phyloP scores from a whole-genome alignment of 768 basidiomycete genomes.

The Boletales sp. region DNA sequence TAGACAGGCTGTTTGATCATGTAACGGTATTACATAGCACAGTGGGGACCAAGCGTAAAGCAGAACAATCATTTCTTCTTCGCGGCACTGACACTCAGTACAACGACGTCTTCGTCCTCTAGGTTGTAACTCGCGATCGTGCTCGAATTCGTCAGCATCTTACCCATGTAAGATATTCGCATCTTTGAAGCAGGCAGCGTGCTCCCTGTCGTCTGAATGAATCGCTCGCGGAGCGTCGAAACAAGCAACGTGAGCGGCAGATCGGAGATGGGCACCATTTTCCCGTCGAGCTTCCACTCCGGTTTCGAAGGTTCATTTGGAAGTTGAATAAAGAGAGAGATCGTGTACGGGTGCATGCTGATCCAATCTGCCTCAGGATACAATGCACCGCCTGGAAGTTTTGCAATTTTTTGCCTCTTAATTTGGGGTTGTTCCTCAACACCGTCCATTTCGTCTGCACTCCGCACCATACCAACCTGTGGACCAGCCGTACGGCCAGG shows the following conservation, averaged over 20 bases:
- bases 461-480: conserved; percentile 70
- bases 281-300: conserved; percentile 91
- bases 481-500: conserved; percentile 59
- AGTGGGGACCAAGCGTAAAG: neutral
- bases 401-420: conserved; percentile 85
- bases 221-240: conserved; percentile 86
- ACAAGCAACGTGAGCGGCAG: conserved; percentile 82
- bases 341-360: conserved; percentile 86
- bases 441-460: conserved; percentile 80
- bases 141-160: conserved; percentile 83
- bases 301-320: conserved; percentile 80
- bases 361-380: conserved; percentile 93
- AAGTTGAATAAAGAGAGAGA: conserved; percentile 80
- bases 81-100: conserved; percentile 70
- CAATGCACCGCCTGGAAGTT: conserved; percentile 76
- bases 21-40: conserved; percentile 8
- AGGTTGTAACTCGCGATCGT: conserved; percentile 86
- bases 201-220: conserved; percentile 74
- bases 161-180: conserved; percentile 72
- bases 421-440: conserved; percentile 70
- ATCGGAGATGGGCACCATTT: conserved; percentile 71
- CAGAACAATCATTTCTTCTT: conserved; percentile 58
- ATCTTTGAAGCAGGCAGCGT: conserved; percentile 78
- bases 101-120: conserved; percentile 84
- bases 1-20: conserved; percentile 13